Base-by-base conservation (phyloP, 441 rosid species). In the Populus hybrid region DNA sequence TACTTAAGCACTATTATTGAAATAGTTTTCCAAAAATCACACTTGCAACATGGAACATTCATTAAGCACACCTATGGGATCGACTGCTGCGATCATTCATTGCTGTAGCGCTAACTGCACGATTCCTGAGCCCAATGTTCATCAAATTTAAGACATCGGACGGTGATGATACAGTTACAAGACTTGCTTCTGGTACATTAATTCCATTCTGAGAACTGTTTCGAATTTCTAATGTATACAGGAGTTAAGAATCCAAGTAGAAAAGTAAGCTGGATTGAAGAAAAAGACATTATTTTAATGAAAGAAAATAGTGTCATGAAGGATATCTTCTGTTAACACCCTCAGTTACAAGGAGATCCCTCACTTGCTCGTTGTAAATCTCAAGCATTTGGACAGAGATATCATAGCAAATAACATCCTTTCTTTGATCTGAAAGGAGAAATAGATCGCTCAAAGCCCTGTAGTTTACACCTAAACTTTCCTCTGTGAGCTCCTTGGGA, bases 361-460 rank as follows among this genome's bases (percentile, higher is more conserved):
- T 86, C 35, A 94, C 98, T 92, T 95, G 99, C 85, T 95, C 99
- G 66, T 95, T 95, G 78, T 95, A 93, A 69, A 96, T 94, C 82
- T 96, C 99, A 65, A 94, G 91, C 99, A 96, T 94, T 82, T 96
- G 99, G 78, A 94, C 98, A 70, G 97, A 88, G 66, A 96, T 90
- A 65, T 91, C 90, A 32, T 96, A 96, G 84, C 82, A 78, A 73
- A 94, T 86, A 50, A 89, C 84, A 73, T 90, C 98, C 84, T 85
- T 92, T 84, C 99, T 89, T 82, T 94, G 96, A 81, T 91, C 94
- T 67, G 96, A 90, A 50, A 96, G 88, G 81, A 88, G 79, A 84
- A 96, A 96, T 78, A 96, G 86, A 80, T 96, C 99, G 23, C 95
- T 85, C 70, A 96, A 84, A 32, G 99, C 99, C 82, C 98, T 89